Evolutionary conservation across 2,329 filamentous ascomycete species (phyloP), one percentile per base, ranked within the genome.

Genomic region (Monilinia fructigena): DNA sequence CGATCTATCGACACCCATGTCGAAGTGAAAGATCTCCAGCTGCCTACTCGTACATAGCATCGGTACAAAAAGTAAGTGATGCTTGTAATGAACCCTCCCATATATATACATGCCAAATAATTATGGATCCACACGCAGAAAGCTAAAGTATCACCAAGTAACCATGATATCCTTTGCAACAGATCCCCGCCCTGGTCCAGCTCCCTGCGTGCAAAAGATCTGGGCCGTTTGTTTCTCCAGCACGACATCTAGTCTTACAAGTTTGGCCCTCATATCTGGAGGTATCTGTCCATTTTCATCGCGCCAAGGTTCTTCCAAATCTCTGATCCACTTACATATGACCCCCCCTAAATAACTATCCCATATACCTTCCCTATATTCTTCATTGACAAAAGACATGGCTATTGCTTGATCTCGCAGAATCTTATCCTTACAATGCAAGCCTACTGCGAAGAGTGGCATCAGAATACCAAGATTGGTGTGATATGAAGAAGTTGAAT

Each of bases 381-480:
- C 66, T 14, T 50, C 53, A 48, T 31, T 55, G 11, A 50, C 56
- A 16, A 62, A 45, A 10, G 68, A 20, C 40, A 70, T 55, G 23
- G 61, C 48, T 14, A 70, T 67, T 6, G 69, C 66, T 42, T 54
- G 47, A 16, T 62, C 48, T n/a, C 69, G 42, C 18, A 66, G 45
- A 12, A 63, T 45, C 18, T 26, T 53, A 28, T 66, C 40, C 0
- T 68, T 56, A 62, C 69, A 70, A 28, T 66, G 61, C 18, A 67
- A 50, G 3, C 60, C 61, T 7, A 66, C 66, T 60, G 68, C 63
- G n/a, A 65, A 66, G 0, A 70, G 63, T 1, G 68, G 55, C 31
- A 65, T 63, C 1, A 70, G n/a, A 26, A 70, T 69, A 1, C 69
- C 69, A 5, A 67, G 53, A 26, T 70, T 65, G n/a, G 67, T 69